Conservation (phyloP, 148 eudicot species). For the Heliosperma pusillum region DNA sequence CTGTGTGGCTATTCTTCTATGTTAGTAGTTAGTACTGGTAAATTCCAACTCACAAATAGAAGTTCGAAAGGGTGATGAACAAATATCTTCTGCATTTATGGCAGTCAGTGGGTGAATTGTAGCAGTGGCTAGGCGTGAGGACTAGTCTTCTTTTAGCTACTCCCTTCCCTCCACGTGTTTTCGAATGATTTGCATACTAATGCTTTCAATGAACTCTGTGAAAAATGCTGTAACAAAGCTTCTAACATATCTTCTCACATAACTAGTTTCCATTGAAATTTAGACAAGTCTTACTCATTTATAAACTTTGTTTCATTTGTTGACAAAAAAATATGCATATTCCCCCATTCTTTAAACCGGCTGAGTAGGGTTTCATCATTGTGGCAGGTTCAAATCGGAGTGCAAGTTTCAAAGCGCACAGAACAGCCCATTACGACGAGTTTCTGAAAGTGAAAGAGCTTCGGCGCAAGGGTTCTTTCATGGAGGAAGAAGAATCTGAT, state of each 20-base stretch:
- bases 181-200: background rate
- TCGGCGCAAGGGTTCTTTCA: slow-evolving; percentile 50
- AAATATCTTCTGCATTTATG: too few relatives aligned
- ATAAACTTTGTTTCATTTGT: background rate
- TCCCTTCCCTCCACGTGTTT: background rate
- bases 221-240: background rate
- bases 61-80: too few relatives aligned
- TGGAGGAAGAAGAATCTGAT: slow-evolving; percentile 51
- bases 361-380: slow-evolving; percentile 7
- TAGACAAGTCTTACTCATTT: too few relatives aligned
- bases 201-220: background rate
- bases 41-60: too few relatives aligned
- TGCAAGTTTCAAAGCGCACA: slow-evolving; percentile 66
- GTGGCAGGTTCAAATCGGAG: slow-evolving; percentile 45
- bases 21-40: too few relatives aligned
- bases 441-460: slow-evolving; percentile 78
- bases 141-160: too few relatives aligned
- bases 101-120: too few relatives aligned
- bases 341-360: background rate
- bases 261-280: too few relatives aligned
- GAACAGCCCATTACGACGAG: slow-evolving; percentile 86
- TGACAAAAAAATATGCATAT: background rate
- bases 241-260: too few relatives aligned
- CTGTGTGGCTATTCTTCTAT: too few relatives aligned
- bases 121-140: too few relatives aligned